Conservation (phyloP, 257 asterid species). For the Fraxinus cuspidata region DNA sequence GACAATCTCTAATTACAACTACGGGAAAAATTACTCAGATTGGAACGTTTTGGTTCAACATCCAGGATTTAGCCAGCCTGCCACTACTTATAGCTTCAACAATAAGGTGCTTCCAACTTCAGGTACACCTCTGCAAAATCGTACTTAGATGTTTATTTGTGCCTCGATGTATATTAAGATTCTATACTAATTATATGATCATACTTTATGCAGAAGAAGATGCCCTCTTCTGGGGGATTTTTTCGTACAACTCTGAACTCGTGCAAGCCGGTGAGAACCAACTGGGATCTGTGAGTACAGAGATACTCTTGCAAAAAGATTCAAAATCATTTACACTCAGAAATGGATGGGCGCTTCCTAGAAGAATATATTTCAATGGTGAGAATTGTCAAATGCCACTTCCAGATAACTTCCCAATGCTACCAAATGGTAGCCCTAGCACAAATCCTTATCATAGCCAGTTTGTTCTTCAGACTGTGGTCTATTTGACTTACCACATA, state of each 20-base stretch:
- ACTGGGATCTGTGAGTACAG: slow-evolving; percentile 63
- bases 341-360: slow-evolving; percentile 77
- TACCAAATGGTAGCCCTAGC: slow-evolving; percentile 51
- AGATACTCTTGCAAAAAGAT: slow-evolving; percentile 58
- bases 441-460: neutral
- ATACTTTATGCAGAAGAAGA: slow-evolving; percentile 54
- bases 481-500: slow-evolving; percentile 30
- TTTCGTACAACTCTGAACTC: slow-evolving; percentile 43
- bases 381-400: slow-evolving; percentile 72
- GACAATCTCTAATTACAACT: slow-evolving; percentile 63
- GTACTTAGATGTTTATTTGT: neutral
- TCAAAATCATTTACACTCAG: slow-evolving; percentile 50
- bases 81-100: slow-evolving; percentile 53
- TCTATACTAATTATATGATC: neutral
- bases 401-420: slow-evolving; percentile 60
- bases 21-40: slow-evolving; percentile 51
- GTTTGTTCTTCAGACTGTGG: slow-evolving; percentile 18
- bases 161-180: neutral
- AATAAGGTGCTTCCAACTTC: slow-evolving; percentile 48
- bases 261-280: slow-evolving; percentile 39
- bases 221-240: slow-evolving; percentile 69
- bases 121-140: slow-evolving; percentile 29
- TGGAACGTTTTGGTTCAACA: slow-evolving; percentile 75
- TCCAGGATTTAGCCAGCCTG: slow-evolving; percentile 53
- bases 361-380: slow-evolving; percentile 67